Conservation (phyloP, 108 stramenopile genomes). For the Bacterosira constricta region DNA sequence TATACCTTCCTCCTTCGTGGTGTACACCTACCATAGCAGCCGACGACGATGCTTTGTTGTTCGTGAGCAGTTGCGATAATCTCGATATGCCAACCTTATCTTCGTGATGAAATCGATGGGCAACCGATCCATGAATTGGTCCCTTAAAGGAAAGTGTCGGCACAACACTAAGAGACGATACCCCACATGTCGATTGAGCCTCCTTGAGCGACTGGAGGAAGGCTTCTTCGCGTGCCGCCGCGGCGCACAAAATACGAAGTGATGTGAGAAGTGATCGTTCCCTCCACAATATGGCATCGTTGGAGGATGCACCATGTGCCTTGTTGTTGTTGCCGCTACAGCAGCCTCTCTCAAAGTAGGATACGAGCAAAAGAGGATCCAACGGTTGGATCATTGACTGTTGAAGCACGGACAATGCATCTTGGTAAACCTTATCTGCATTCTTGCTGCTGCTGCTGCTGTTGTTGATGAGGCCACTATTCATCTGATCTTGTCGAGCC, state of each 20-base stretch:
- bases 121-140: slow-evolving; percentile 45
- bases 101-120: slow-evolving; percentile 41
- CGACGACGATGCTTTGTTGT: neutral
- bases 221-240: slow-evolving; percentile 63
- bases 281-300: slow-evolving; percentile 59
- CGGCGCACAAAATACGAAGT: slow-evolving; percentile 71
- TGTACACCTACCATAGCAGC: slow-evolving; percentile 13
- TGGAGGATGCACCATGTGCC: slow-evolving; percentile 11
- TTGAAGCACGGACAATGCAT: slow-evolving; percentile 41
- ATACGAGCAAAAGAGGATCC: slow-evolving; percentile 34
- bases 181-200: too few relatives aligned
- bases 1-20: too few relatives aligned
- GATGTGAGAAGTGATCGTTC: slow-evolving; percentile 57
- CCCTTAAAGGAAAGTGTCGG: slow-evolving; percentile 51
- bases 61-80: slow-evolving; percentile 24
- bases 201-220: slow-evolving; percentile 49
- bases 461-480: too few relatives aligned
- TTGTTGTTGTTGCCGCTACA: slow-evolving; percentile 12
- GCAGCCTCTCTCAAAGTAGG: slow-evolving; percentile 40
- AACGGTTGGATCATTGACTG: slow-evolving; percentile 50
- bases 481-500: neutral
- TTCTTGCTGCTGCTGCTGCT: slow-evolving; percentile 24
- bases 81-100: slow-evolving; percentile 37
- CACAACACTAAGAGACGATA: slow-evolving; percentile 32
- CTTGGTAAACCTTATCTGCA: slow-evolving; percentile 33